phyloP scores from a whole-genome alignment of 2,329 filamentous ascomycete species.

The Fusarium vanettenii region DNA sequence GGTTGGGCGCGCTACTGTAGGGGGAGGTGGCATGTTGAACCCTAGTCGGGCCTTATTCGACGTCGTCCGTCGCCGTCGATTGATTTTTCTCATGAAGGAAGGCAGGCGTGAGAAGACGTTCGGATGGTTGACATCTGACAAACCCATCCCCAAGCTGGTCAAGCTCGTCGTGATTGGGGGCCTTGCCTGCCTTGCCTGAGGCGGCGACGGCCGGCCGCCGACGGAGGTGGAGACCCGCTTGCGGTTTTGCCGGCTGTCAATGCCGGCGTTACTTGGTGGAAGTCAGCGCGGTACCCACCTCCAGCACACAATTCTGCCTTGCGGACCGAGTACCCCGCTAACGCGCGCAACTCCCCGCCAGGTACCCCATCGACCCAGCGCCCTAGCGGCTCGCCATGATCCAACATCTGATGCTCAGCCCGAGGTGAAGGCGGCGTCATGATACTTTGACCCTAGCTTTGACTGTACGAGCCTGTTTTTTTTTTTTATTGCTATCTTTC shows the following conservation, averaged over 20 bases:
- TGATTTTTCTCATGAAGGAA: slow-evolving; percentile 11
- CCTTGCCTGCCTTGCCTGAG: slow-evolving; percentile 5
- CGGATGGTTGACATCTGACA: slow-evolving; percentile 34
- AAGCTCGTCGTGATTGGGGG: slow-evolving; percentile 28
- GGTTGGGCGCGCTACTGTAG: slow-evolving; percentile 19
- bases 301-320: background rate
- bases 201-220: slow-evolving; percentile 36
- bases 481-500: slow-evolving; percentile 10
- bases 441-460: slow-evolving; percentile 40
- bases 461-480: slow-evolving; percentile 29
- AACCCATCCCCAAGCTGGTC: slow-evolving; percentile 22
- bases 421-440: slow-evolving; percentile 34
- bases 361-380: slow-evolving; percentile 5
- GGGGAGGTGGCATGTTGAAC: slow-evolving; percentile 30
- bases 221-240: slow-evolving; percentile 33
- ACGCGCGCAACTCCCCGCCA: background rate
- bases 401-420: slow-evolving; percentile 41
- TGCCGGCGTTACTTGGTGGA: slow-evolving; percentile 25
- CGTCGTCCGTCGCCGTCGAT: slow-evolving; percentile 5
- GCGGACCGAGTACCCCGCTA: background rate
- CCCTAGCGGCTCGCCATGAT: slow-evolving; percentile 14
- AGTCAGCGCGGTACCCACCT: slow-evolving; percentile 24
- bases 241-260: slow-evolving; percentile 34
- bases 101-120: background rate
- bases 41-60: slow-evolving; percentile 39